Conservation (phyloP, 257 asterid genomes). For the Solanum gandarillasii region DNA sequence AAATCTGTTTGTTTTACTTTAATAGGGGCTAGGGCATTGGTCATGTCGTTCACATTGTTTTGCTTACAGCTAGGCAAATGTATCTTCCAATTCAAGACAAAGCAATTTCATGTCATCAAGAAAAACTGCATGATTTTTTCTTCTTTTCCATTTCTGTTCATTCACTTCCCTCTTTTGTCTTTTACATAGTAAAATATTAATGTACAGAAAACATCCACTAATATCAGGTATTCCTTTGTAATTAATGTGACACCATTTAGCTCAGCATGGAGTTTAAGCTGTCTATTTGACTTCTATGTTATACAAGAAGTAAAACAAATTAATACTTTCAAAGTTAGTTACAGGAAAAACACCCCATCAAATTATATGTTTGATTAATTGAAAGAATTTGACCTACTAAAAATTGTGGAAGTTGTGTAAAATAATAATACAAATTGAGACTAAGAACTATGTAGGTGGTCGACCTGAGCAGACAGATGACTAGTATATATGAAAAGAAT, state of each 20-base stretch:
- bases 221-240: neutral
- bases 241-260: neutral
- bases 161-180: neutral
- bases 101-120: neutral
- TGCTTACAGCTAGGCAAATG: neutral
- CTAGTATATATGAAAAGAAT: constrained; percentile 8
- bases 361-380: neutral
- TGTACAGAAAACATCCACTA: neutral
- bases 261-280: neutral
- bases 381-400: neutral
- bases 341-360: neutral
- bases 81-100: neutral
- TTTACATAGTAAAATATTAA: neutral
- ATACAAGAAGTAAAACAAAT: neutral
- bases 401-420: neutral
- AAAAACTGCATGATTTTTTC: neutral
- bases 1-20: neutral
- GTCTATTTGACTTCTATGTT: neutral
- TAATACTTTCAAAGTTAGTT: neutral
- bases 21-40: neutral
- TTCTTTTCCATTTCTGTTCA: neutral
- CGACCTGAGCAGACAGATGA: neutral
- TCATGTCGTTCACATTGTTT: neutral
- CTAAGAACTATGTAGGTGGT: neutral
- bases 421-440: neutral